Conservation (phyloP, 192 early-diverging fungal species). For the Cladochytrium replicatum region DNA sequence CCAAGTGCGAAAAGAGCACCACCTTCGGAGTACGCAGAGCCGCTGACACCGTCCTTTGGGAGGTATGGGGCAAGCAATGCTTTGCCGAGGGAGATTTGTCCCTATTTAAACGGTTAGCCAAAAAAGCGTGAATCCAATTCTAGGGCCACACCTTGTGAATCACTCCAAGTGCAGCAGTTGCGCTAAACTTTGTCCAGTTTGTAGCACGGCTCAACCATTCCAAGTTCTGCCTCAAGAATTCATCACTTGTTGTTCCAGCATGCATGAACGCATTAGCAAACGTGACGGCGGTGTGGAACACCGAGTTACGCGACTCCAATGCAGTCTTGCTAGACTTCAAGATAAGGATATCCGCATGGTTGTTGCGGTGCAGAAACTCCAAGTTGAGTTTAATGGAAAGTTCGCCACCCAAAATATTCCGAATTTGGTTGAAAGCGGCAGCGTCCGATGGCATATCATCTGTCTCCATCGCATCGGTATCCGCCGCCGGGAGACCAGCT, state of each 20-base stretch:
- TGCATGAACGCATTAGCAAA: slow-evolving; percentile 98
- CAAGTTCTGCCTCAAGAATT: slow-evolving; percentile 91
- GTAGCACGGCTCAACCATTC: slow-evolving; percentile 96
- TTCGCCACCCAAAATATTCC: slow-evolving; percentile 77
- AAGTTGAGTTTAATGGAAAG: slow-evolving; percentile 85
- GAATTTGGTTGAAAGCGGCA: slow-evolving; percentile 44
- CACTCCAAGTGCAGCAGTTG: slow-evolving; percentile 93
- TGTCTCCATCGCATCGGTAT: slow-evolving; percentile 41
- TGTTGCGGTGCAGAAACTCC: slow-evolving; percentile 93
- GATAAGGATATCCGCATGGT: slow-evolving; percentile 91
- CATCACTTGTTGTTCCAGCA: slow-evolving; percentile 95
- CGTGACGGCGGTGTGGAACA: slow-evolving; percentile 90
- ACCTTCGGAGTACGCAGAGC: slow-evolving; percentile 87
- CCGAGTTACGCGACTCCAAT: slow-evolving; percentile 80
- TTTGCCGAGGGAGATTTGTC: slow-evolving; percentile 81
- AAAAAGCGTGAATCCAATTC: background rate
- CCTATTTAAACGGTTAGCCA: slow-evolving; percentile 27
- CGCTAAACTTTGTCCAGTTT: slow-evolving; percentile 99
- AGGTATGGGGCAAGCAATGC: slow-evolving; percentile 84
- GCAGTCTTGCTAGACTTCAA: slow-evolving; percentile 87
- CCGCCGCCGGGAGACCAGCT: slow-evolving; percentile 36
- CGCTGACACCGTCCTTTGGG: slow-evolving; percentile 79
- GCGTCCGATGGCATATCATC: slow-evolving; percentile 30
- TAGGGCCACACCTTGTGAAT: slow-evolving; percentile 67
- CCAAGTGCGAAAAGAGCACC: slow-evolving; percentile 96